phyloP scores from a whole-genome alignment of 768 basidiomycete genomes.

The Pisolithus tinctorius region DNA sequence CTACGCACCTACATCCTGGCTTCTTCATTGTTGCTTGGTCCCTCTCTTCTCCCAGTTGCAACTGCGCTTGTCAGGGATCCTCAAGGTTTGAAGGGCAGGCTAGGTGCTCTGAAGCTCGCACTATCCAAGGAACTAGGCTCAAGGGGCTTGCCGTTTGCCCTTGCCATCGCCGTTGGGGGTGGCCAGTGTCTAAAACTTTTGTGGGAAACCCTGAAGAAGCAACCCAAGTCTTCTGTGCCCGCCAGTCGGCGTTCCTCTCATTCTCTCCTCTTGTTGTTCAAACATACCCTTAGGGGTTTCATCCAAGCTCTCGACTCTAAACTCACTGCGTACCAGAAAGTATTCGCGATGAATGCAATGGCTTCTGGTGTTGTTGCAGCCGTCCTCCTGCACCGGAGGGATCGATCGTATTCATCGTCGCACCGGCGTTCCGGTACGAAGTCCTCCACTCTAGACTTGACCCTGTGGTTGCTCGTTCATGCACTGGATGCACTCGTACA shows the following conservation, averaged over 20 bases:
- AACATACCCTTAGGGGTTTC: background rate
- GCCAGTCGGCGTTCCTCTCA: background rate
- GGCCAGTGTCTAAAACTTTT: conserved; percentile 47
- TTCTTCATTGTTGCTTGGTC: conserved; percentile 60
- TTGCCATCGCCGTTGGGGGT: conserved; percentile 58
- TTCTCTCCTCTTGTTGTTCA: background rate
- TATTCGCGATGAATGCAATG: conserved; percentile 52
- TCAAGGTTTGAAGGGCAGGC: conserved; percentile 16
- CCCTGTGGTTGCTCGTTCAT: conserved; percentile 59
- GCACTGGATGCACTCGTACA: conserved; percentile 62
- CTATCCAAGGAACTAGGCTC: conserved; percentile 51
- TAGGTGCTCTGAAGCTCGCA: conserved; percentile 22
- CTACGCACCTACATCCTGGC: conserved; percentile 63
- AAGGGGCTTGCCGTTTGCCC: conserved; percentile 64
- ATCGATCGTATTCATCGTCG: conserved; percentile 21
- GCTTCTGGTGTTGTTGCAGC: conserved; percentile 50
- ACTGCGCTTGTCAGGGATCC: conserved; percentile 25
- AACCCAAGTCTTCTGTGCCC: background rate
- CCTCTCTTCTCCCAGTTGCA: conserved; percentile 51
- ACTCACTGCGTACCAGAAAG: conserved; percentile 37
- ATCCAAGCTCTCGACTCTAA: conserved; percentile 10
- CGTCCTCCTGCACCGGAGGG: conserved; percentile 48
- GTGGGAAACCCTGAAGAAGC: conserved; percentile 28
- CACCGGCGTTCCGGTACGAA: conserved; percentile 10
- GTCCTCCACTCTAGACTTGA: conserved; percentile 64